Conservation (phyloP, 208 protist genomes). For the Tritrichomonas foetus region DNA sequence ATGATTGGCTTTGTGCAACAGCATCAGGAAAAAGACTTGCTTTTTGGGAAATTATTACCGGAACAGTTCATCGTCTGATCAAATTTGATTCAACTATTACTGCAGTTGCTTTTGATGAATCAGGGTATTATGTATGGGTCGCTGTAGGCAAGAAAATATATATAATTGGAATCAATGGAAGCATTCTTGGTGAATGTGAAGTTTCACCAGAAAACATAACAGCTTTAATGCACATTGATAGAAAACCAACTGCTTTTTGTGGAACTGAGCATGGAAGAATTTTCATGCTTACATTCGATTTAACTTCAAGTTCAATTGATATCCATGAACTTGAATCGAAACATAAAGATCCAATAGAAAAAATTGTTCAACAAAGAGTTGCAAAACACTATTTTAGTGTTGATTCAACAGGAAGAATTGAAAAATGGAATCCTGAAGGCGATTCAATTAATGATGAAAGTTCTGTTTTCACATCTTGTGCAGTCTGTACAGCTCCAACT, state of each 20-base stretch:
- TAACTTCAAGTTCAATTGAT: background rate
- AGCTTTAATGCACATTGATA: background rate
- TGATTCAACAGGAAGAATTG: background rate
- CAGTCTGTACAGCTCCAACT: background rate
- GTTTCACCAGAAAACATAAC: background rate
- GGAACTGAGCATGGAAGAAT: background rate
- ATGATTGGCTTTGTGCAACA: conserved; percentile 3
- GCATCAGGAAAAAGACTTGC: background rate
- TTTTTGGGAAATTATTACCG: conserved; percentile 30
- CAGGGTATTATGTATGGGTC: background rate
- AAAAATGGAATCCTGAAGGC: background rate
- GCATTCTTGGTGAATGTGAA: background rate
- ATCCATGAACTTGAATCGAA: background rate
- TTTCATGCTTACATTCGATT: background rate
- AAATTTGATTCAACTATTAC: background rate
- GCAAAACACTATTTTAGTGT: background rate
- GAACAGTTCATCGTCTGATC: background rate
- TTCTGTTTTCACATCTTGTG: background rate
- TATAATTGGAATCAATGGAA: background rate
- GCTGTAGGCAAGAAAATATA: background rate
- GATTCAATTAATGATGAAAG: too few relatives aligned
- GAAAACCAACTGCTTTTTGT: background rate
- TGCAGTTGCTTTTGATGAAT: background rate
- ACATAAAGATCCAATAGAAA: background rate
- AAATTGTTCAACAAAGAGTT: background rate